Evolutionary conservation across 495 filamentous ascomycete species (phyloP).

Genomic region (Penicillium bovifimosum): DNA sequence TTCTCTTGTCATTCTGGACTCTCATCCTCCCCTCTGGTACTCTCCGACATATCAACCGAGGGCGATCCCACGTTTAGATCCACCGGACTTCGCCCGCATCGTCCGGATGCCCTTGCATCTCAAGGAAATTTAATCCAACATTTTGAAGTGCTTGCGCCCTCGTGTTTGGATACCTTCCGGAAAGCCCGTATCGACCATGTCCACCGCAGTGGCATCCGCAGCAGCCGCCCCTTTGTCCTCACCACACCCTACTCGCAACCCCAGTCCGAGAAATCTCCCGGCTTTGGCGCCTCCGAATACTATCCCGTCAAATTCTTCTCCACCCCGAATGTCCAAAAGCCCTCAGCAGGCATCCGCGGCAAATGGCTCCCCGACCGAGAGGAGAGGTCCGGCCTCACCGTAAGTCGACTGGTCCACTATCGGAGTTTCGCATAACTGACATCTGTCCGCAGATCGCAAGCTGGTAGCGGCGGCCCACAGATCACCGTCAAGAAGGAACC

Average conservation of each 20-base stretch:
- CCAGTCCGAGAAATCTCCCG: slow-evolving; percentile 46
- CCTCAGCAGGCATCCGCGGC: slow-evolving; percentile 37
- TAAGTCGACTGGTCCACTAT: slow-evolving; percentile 34
- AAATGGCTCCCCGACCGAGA: slow-evolving; percentile 43
- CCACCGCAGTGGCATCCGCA: slow-evolving; percentile 48
- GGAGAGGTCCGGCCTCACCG: slow-evolving; percentile 50
- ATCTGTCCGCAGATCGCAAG: slow-evolving; percentile 26
- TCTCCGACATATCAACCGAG: slow-evolving; percentile 1
- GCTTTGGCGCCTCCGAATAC: slow-evolving; percentile 36
- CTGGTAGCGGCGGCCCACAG: slow-evolving; percentile 53
- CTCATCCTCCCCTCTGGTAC: not conserved
- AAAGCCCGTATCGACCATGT: slow-evolving; percentile 29
- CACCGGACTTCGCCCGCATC: not conserved
- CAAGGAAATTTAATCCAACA: not conserved
- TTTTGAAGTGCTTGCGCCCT: not conserved
- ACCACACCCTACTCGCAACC: slow-evolving; percentile 42
- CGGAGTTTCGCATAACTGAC: not conserved
- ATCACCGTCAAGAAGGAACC: slow-evolving; percentile 97
- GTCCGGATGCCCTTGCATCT: not conserved
- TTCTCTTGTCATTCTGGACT: slow-evolving; percentile 27
- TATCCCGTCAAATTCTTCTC: slow-evolving; percentile 29
- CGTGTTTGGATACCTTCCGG: not conserved
- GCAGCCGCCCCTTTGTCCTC: slow-evolving; percentile 43
- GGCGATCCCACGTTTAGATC: slow-evolving; percentile 3
- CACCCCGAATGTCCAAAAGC: slow-evolving; percentile 30